A percentile compares a stretch with the other conserved stretches of the same genome.
These are phyloP conservation scores for Cyberlindnera misumaiensis DNA, from an alignment of 805 yeast genomes.

Conservation along the genomic window DNA sequence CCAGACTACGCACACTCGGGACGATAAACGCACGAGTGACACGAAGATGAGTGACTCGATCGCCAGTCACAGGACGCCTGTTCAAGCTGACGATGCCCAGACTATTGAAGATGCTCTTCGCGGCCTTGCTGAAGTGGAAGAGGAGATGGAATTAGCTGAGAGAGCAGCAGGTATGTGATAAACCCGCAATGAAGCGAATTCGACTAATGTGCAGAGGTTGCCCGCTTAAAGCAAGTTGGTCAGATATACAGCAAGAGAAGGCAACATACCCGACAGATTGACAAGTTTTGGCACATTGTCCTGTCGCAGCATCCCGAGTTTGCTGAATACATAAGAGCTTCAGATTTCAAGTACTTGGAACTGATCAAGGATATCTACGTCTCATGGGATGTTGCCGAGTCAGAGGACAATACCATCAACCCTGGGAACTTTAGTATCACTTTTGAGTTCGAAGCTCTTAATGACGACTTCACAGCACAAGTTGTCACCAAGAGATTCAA, in stretches of 20 bases:
- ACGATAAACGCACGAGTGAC: too few species aligned
- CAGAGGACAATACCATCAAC: constrained; percentile 28
- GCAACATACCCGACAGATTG: constrained; percentile 43
- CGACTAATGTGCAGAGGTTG: constrained; percentile 28
- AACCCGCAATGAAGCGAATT: neutral
- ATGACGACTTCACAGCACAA: constrained; percentile 45
- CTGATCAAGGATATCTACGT: constrained; percentile 57
- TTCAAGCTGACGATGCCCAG: neutral
- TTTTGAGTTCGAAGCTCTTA: constrained; percentile 44
- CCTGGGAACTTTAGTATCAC: constrained; percentile 55
- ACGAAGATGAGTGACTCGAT: too few species aligned
- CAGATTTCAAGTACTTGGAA: constrained; percentile 74
- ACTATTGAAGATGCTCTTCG: constrained; percentile 33
- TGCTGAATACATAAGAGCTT: constrained; percentile 68
- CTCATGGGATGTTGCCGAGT: constrained; percentile 34
- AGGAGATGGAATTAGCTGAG: constrained; percentile 53
- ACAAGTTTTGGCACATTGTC: constrained; percentile 84
- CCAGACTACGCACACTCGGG: too few species aligned
- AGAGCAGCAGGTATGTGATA: constrained; percentile 39
- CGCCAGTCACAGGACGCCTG: too few species aligned
- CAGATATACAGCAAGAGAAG: constrained; percentile 56
- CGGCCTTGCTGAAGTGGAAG: constrained; percentile 51
- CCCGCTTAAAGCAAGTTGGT: constrained; percentile 44
- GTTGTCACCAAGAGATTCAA: constrained; percentile 54
- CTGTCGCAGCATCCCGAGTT: constrained; percentile 80